Evolutionary conservation across 2,329 filamentous ascomycete genomes (phyloP), one percentile per base, ranked within the genome.

Genomic region (Teratosphaeria zuluensis): DNA sequence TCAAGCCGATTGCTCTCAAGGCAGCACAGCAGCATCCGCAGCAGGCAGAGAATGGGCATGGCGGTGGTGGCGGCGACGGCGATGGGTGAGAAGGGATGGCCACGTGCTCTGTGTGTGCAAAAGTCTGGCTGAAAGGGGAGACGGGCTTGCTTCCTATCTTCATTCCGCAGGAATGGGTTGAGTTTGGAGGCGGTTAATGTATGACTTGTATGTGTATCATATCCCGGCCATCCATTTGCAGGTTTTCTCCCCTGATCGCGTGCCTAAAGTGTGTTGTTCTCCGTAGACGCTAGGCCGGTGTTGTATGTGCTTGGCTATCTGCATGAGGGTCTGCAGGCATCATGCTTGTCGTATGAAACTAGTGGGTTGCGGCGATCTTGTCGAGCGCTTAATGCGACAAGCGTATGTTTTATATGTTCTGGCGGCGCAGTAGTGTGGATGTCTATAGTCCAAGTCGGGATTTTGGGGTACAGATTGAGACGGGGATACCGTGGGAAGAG

Each of bases 1-100:
- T 70, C 55, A 72, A 70, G 56, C 60, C 58, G 53, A 58, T 60
- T 21, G 14, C 9, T 31, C 51, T 62, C 21, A 24, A 30, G 24
- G 30, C 35, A 42, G 56, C 53, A 33, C 51, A 51, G 32, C 51
- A 51, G 11, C 32, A 55, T 9, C 30, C 46, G 32, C 33, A 30
- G 16, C 51, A 51, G 8, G 52, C 42, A 31, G 53, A 56, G n/a
- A 51, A 42, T 24, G 58, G 38, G 46, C 53, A 59, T 33, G 54
- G 55, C 12, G 52, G 12, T 33, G 55, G 55, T 9, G 55, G 46
- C 19, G 55, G 35, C 38, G 46, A 16, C 4, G 55, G 55, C 55
- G 33, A 57, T 33, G 55, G 55, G 14, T 57, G 53, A 46, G 24
- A 21, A 48, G 42, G 4, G 16, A 19, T 3, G n/a, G 16, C 9